These are phyloP conservation scores for Podospora didyma DNA, from an alignment of 495 filamentous ascomycete genomes.

Conservation along the genomic window DNA sequence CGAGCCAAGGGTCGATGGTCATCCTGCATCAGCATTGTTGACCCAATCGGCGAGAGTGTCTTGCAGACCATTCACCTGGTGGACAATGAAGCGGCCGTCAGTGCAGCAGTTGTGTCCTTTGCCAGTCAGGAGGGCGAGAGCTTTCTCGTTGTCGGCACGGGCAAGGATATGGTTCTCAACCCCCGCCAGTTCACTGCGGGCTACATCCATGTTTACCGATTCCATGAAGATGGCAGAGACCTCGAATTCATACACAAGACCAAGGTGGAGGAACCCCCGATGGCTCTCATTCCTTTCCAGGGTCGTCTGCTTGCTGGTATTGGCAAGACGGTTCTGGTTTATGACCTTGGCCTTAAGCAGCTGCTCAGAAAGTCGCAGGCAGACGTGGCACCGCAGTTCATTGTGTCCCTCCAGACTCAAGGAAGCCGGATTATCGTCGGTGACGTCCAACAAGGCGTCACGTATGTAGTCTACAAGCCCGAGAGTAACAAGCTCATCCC, in stretches of 20 bases:
- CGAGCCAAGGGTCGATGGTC: slow-evolving; percentile 84
- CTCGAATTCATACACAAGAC: slow-evolving; percentile 97
- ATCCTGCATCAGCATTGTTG: slow-evolving; percentile 86
- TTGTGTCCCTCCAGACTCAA: slow-evolving; percentile 84
- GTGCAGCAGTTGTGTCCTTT: slow-evolving; percentile 77
- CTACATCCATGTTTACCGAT: slow-evolving; percentile 90
- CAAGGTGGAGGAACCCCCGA: slow-evolving; percentile 79
- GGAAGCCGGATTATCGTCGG: slow-evolving; percentile 88
- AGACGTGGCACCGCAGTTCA: slow-evolving; percentile 72
- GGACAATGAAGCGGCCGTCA: slow-evolving; percentile 89
- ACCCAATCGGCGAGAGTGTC: slow-evolving; percentile 67
- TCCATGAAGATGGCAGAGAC: slow-evolving; percentile 77
- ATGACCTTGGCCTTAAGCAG: slow-evolving; percentile 86
- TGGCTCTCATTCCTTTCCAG: slow-evolving; percentile 87
- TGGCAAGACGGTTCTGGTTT: slow-evolving; percentile 76
- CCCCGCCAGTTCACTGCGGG: slow-evolving; percentile 72
- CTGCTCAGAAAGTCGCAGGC: slow-evolving; percentile 88
- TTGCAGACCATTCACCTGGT: slow-evolving; percentile 74
- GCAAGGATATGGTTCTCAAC: slow-evolving; percentile 76
- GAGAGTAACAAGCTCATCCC: slow-evolving; percentile 87
- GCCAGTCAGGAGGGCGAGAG: slow-evolving; percentile 81
- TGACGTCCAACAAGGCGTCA: slow-evolving; percentile 86
- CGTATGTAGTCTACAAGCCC: slow-evolving; percentile 89
- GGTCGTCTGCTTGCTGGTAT: slow-evolving; percentile 82
- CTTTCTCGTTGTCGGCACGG: slow-evolving; percentile 90